phyloP scores from a whole-genome alignment of 2,329 filamentous ascomycete species.

The Cadophora sp. region DNA sequence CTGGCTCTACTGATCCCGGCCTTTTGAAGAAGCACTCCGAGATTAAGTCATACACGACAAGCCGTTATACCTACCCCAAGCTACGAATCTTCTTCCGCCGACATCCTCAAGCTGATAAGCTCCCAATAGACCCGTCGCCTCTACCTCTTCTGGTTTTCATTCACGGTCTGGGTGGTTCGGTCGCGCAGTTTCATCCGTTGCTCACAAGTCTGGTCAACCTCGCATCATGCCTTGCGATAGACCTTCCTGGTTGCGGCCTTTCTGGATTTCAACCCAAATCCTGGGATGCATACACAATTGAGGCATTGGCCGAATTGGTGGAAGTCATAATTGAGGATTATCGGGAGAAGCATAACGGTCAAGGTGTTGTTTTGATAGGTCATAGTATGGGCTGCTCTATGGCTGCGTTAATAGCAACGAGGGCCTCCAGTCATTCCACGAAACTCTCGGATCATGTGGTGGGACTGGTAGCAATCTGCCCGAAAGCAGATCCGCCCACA shows the following conservation, averaged over 20 bases:
- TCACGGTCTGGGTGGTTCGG: constrained; percentile 91
- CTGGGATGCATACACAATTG: constrained; percentile 81
- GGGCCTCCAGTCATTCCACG: constrained; percentile 56
- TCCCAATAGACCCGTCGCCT: constrained; percentile 74
- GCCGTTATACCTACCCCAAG: constrained; percentile 69
- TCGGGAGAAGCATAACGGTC: constrained; percentile 66
- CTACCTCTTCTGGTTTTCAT: constrained; percentile 89
- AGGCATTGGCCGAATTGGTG: constrained; percentile 78
- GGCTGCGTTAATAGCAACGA: constrained; percentile 69
- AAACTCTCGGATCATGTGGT: constrained; percentile 68
- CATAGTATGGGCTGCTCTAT: constrained; percentile 92
- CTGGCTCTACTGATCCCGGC: constrained; percentile 65
- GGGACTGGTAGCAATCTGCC: constrained; percentile 83
- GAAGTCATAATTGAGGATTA: constrained; percentile 76
- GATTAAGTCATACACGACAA: constrained; percentile 75
- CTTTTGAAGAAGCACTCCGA: constrained; percentile 79
- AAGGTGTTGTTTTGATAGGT: constrained; percentile 80
- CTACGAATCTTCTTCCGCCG: constrained; percentile 84
- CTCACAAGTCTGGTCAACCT: constrained; percentile 82
- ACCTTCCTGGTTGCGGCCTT: constrained; percentile 87
- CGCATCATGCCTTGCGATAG: constrained; percentile 85
- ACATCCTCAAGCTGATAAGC: constrained; percentile 82
- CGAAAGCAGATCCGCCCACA: constrained; percentile 68
- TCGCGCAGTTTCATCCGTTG: constrained; percentile 85
- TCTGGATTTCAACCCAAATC: constrained; percentile 74